Base-by-base conservation (phyloP, 2,329 filamentous ascomycete genomes). In the Graphilbum sp. region DNA sequence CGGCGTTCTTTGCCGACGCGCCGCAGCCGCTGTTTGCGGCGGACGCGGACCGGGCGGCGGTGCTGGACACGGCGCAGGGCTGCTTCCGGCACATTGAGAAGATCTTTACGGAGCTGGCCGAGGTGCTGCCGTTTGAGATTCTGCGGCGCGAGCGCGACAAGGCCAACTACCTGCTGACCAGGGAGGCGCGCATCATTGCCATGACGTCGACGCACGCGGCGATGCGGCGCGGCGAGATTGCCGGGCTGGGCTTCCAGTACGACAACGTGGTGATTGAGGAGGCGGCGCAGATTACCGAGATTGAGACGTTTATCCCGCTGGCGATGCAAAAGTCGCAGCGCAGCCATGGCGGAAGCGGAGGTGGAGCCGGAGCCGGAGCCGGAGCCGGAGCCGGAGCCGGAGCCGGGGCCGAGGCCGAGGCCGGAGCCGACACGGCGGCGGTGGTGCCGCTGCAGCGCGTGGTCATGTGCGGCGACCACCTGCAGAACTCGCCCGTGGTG, bases 131-230 rank as follows among this genome's bases (percentile, higher is more conserved):
- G 0, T 98, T 98, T 52, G 90, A 98, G 60, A 87, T 98, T 36
- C 62, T 98, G 40, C 76, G 86, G 37, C 79, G 80, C 39, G 82
- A 87, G 45, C 77, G 82, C 27, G 90, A 98, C 54, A 95, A 92
- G 61, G 81, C 87, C 37, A 96, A 96, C 56, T 98, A 98, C 52
- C 73, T 98, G 6, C 71, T 98, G 25, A 80, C 86, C 6, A 95
- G 86, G 50, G 88, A 96, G 58, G 92, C 92, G n/a, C 79, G 90
- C 27, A 90, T 98, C 45, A 79, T 98, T 46, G 92, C 90, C 41
- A 98, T 98, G 92, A 98, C 90, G 16, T 92, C 87, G 4, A 98
- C 92, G 0, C 90, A 98, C 56, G 92, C 90, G 5, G 90, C 90
- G 2, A 98, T 98, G 70, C 76, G 86, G 43, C 70, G 88, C 45